A percentile compares a stretch with the other conserved stretches of the same genome.
These are phyloP conservation scores for Colletotrichum theobromicola DNA, from an alignment of 2,329 filamentous ascomycete genomes.

Conservation along the genomic window DNA sequence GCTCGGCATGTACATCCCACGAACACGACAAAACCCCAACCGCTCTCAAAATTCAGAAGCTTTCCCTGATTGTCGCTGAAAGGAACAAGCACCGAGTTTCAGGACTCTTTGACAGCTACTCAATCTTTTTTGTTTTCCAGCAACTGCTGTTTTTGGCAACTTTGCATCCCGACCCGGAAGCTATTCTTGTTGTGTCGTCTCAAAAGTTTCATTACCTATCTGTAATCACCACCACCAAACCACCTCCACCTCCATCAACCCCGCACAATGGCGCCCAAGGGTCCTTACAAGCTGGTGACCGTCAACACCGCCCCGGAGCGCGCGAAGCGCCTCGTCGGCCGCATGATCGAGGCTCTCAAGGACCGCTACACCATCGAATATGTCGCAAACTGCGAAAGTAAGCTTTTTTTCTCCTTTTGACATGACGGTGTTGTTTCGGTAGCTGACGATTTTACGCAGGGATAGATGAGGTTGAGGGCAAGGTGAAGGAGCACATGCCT, in stretches of 20 bases:
- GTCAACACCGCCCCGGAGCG: conserved; percentile 72
- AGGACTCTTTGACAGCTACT: background rate
- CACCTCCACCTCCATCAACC: background rate
- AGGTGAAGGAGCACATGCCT: conserved; percentile 45
- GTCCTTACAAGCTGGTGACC: conserved; percentile 68
- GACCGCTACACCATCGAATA: conserved; percentile 68
- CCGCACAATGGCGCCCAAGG: conserved; percentile 42
- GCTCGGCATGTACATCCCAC: background rate
- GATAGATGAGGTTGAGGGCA: conserved; percentile 60
- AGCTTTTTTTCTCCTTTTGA: conserved; percentile 25
- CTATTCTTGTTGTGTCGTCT: background rate
- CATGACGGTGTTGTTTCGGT: background rate
- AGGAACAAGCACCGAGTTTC: background rate
- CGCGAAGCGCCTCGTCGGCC: conserved; percentile 66
- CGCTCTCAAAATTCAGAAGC: background rate
- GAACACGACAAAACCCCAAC: background rate
- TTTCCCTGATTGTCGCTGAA: background rate
- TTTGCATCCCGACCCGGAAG: background rate
- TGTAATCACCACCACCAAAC: background rate
- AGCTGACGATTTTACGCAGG: conserved; percentile 34
- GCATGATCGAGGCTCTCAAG: conserved; percentile 64
- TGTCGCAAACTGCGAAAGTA: conserved; percentile 66
- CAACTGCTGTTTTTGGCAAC: background rate
- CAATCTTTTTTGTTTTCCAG: background rate
- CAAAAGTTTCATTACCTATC: background rate